These are phyloP conservation scores for Sphaerulina vaccinii DNA, from an alignment of 2,329 filamentous ascomycete genomes.

Conservation along the genomic window DNA sequence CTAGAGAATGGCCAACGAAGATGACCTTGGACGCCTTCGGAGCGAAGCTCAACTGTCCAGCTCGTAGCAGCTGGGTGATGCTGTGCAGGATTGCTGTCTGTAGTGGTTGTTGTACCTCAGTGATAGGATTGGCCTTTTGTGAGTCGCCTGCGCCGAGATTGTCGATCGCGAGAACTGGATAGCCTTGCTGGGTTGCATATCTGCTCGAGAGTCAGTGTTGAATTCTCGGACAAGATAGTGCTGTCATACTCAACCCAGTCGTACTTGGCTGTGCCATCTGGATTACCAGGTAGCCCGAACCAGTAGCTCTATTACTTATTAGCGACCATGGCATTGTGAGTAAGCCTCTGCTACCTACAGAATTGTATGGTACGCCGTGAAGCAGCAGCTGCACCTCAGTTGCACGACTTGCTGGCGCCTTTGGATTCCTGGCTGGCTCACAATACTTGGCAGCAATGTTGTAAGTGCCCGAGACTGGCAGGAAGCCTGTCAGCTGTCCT, in stretches of 20 bases:
- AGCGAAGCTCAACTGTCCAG: constrained; percentile 15
- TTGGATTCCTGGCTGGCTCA: constrained; percentile 7
- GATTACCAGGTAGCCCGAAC: constrained; percentile 22
- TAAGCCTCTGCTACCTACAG: neutral
- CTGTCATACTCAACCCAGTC: constrained; percentile 20
- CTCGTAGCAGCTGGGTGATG: constrained; percentile 17
- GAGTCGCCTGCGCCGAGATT: constrained; percentile 23
- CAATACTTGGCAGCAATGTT: constrained; percentile 22
- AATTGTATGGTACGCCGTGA: constrained; percentile 22
- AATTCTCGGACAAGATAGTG: neutral
- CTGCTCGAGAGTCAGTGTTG: neutral
- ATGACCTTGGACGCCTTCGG: constrained; percentile 19
- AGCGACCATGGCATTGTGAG: neutral
- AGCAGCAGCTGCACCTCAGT: constrained; percentile 21
- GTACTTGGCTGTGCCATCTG: constrained; percentile 18
- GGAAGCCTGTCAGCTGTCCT: constrained; percentile 15
- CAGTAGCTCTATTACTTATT: constrained; percentile 18
- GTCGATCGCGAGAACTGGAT: constrained; percentile 24
- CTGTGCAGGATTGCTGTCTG: constrained; percentile 21
- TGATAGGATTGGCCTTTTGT: constrained; percentile 20
- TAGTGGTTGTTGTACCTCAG: constrained; percentile 21
- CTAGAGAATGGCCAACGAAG: constrained; percentile 22
- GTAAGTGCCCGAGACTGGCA: constrained; percentile 18
- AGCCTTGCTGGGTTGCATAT: constrained; percentile 20
- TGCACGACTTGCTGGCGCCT: constrained; percentile 11